Evolutionary conservation across 805 yeast genomes (phyloP).

Genomic region (Metschnikowia koreensis): DNA sequence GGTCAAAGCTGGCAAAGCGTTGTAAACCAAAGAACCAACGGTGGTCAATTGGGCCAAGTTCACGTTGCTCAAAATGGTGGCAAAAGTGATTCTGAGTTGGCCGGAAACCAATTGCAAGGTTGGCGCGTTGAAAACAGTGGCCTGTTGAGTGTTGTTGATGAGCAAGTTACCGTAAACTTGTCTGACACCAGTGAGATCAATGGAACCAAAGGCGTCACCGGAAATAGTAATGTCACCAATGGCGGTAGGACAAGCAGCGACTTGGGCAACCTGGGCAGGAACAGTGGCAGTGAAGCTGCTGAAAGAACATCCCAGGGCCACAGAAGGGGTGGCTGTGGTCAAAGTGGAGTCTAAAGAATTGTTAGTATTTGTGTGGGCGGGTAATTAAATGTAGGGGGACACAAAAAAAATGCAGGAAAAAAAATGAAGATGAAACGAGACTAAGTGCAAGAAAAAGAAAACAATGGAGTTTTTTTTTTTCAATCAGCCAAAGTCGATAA

Average conservation of each 20-base stretch:
- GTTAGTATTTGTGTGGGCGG: conserved; percentile 12
- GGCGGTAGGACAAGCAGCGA: conserved; percentile 73
- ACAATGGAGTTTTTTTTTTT: background rate
- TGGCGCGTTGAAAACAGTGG: conserved; percentile 74
- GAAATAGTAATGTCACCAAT: conserved; percentile 74
- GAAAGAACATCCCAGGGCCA: conserved; percentile 65
- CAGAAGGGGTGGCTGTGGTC: conserved; percentile 54
- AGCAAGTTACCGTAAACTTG: conserved; percentile 74
- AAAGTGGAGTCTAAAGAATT: conserved; percentile 39
- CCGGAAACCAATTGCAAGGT: conserved; percentile 72
- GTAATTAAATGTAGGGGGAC: background rate
- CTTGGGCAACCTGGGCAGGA: conserved; percentile 72
- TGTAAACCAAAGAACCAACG: conserved; percentile 77
- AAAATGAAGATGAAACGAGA: too few relatives aligned
- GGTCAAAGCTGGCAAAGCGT: conserved; percentile 82
- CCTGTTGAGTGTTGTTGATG: conserved; percentile 61
- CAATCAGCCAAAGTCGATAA: background rate
- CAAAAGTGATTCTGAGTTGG: conserved; percentile 55
- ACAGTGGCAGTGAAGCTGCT: conserved; percentile 67
- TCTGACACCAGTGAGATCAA: conserved; percentile 71
- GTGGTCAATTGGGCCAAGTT: conserved; percentile 75
- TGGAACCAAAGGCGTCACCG: conserved; percentile 57
- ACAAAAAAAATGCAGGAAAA: background rate
- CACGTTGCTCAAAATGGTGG: conserved; percentile 65
- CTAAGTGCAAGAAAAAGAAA: too few relatives aligned